phyloP scores from a whole-genome alignment of 129 eudicot genomes.

The Cynara cardunculus region DNA sequence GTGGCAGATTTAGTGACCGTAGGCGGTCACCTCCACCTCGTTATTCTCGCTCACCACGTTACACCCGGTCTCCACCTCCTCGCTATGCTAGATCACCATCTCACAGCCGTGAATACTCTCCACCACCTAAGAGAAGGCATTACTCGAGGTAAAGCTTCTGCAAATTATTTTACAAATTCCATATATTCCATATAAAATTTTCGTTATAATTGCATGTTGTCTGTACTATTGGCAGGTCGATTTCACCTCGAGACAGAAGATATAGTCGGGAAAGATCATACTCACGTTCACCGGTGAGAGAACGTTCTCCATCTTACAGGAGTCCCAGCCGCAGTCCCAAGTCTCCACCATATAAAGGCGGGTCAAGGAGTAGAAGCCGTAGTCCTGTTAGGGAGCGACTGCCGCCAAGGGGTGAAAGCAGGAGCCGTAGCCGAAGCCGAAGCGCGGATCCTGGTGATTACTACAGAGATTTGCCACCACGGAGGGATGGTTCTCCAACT shows the following conservation, averaged over 20 bases:
- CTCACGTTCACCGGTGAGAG: slow-evolving; percentile 54
- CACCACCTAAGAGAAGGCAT: slow-evolving; percentile 65
- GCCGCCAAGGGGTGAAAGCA: slow-evolving; percentile 30
- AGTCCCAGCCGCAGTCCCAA: slow-evolving; percentile 34
- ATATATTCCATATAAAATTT: not conserved
- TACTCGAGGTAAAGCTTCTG: slow-evolving; percentile 51
- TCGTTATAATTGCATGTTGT: not conserved
- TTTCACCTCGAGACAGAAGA: slow-evolving; percentile 60
- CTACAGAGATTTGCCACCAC: slow-evolving; percentile 18
- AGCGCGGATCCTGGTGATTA: slow-evolving; percentile 41
- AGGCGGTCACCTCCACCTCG: slow-evolving; percentile 61
- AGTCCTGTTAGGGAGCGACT: slow-evolving; percentile 37
- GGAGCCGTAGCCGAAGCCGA: slow-evolving; percentile 47
- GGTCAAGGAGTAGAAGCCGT: slow-evolving; percentile 37
- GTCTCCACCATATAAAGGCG: slow-evolving; percentile 24
- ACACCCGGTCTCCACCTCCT: slow-evolving; percentile 62
- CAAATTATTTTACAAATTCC: not conserved
- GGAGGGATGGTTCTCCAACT: slow-evolving; percentile 43
- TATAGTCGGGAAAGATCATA: slow-evolving; percentile 64
- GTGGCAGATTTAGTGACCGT: slow-evolving; percentile 44
- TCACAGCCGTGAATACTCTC: slow-evolving; percentile 62
- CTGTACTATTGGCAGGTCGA: slow-evolving; percentile 42
- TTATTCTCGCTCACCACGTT: slow-evolving; percentile 20
- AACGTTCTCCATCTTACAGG: slow-evolving; percentile 40
- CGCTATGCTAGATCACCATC: slow-evolving; percentile 64